Evolutionary conservation across 2,329 filamentous ascomycete genomes (phyloP).

Genomic region (Penicillium polonicum): DNA sequence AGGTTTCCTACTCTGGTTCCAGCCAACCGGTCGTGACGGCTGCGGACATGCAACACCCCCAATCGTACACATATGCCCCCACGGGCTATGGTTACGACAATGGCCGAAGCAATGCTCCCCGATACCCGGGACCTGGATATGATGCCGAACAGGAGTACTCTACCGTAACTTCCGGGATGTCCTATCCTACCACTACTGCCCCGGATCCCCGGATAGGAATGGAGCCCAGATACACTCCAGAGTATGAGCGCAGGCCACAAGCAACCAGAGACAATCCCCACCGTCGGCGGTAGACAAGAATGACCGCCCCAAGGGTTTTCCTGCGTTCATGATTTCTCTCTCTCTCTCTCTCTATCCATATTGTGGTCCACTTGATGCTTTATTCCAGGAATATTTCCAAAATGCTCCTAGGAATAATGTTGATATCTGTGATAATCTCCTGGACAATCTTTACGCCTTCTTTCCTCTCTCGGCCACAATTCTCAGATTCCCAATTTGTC

Average conservation of each 20-base stretch:
- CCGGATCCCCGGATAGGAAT: slow-evolving; percentile 45
- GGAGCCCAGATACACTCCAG: slow-evolving; percentile 46
- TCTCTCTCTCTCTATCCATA: slow-evolving; percentile 1
- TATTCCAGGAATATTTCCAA: slow-evolving; percentile 14
- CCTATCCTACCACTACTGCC: slow-evolving; percentile 42
- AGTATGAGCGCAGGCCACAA: slow-evolving; percentile 43
- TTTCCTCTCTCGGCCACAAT: background rate
- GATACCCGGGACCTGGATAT: slow-evolving; percentile 44
- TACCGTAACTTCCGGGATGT: slow-evolving; percentile 41
- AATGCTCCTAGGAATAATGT: slow-evolving; percentile 15
- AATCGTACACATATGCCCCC: slow-evolving; percentile 41
- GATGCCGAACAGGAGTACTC: slow-evolving; percentile 44
- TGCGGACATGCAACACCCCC: slow-evolving; percentile 36
- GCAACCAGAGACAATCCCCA: slow-evolving; percentile 42
- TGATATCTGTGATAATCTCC: slow-evolving; percentile 16
- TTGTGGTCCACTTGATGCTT: slow-evolving; percentile 18
- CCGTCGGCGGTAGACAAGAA: slow-evolving; percentile 35
- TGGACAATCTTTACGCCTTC: slow-evolving; percentile 10
- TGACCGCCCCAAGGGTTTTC: slow-evolving; percentile 9
- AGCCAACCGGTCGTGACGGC: slow-evolving; percentile 40
- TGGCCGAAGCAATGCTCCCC: slow-evolving; percentile 42
- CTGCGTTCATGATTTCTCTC: slow-evolving; percentile 11
- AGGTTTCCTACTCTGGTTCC: slow-evolving; percentile 35
- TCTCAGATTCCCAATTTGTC: slow-evolving; percentile 1
- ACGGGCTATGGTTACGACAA: slow-evolving; percentile 39